Evolutionary conservation across 306 rosid genomes (phyloP).

Genomic region (Crotalaria pallida): DNA sequence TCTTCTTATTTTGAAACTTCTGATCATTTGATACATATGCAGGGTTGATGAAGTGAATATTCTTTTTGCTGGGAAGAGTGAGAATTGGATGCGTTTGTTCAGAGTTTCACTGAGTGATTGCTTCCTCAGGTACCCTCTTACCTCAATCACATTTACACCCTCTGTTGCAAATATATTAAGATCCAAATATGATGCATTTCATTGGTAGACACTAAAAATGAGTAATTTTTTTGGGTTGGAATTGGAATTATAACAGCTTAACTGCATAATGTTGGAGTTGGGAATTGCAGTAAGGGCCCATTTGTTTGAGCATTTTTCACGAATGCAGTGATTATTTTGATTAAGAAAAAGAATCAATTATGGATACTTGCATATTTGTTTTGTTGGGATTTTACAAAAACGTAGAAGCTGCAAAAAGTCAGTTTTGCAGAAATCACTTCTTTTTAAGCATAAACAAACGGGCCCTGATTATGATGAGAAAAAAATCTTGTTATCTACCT

Average conservation of each 20-base stretch:
- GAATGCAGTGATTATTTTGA: too few species aligned
- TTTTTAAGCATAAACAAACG: too few species aligned
- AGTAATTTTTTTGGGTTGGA: background rate
- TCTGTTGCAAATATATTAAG: background rate
- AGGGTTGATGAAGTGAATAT: slow-evolving; percentile 12
- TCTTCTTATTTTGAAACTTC: background rate
- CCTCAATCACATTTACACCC: background rate
- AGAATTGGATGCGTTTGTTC: background rate
- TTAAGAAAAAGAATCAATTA: too few species aligned
- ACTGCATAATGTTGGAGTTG: background rate
- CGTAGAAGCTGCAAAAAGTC: too few species aligned
- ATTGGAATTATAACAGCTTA: background rate
- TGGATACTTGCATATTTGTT: too few species aligned
- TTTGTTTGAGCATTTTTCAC: too few species aligned
- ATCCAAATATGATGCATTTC: slow-evolving; percentile 3
- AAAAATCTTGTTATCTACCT: background rate
- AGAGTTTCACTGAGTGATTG: slow-evolving; percentile 15
- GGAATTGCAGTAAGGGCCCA: too few species aligned
- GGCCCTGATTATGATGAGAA: background rate
- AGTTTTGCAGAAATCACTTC: too few species aligned
- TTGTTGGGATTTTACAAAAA: too few species aligned
- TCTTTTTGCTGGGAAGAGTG: slow-evolving; percentile 23
- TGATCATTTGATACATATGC: background rate
- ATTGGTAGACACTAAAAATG: background rate
- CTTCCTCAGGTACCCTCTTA: slow-evolving; percentile 10